These are phyloP conservation scores for Colletotrichum filicis DNA, from an alignment of 2,329 filamentous ascomycete genomes.

Conservation along the genomic window DNA sequence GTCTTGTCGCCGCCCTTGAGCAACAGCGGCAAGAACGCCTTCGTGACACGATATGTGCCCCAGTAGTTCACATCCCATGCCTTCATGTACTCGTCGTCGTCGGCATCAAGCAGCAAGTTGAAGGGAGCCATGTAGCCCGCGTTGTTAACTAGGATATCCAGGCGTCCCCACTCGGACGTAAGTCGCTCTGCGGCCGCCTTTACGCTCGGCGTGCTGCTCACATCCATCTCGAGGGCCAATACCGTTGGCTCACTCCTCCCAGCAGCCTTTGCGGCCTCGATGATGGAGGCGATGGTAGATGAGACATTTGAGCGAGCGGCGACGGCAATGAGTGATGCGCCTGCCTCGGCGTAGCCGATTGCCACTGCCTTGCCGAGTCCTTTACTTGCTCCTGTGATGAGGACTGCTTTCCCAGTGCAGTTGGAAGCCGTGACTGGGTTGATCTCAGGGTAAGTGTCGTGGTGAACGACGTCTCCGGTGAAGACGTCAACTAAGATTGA, in stretches of 20 bases:
- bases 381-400: conserved; percentile 66
- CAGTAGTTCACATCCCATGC: conserved; percentile 63
- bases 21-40: conserved; percentile 60
- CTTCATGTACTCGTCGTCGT: conserved; percentile 56
- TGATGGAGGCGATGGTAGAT: conserved; percentile 47
- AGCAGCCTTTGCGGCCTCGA: conserved; percentile 45
- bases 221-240: conserved; percentile 51
- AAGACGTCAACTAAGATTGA: conserved; percentile 36
- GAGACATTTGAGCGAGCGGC: conserved; percentile 61
- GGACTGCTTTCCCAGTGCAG: conserved; percentile 50
- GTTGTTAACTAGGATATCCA: conserved; percentile 57
- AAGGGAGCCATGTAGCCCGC: conserved; percentile 53
- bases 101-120: conserved; percentile 42
- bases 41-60: conserved; percentile 56
- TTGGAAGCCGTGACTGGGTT: conserved; percentile 48
- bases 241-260: conserved; percentile 51
- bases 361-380: conserved; percentile 66
- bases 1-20: conserved; percentile 48
- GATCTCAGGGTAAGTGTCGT: conserved; percentile 66
- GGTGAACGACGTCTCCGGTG: conserved; percentile 46
- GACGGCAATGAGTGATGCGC: conserved; percentile 62
- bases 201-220: conserved; percentile 47
- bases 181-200: conserved; percentile 41
- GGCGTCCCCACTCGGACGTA: conserved; percentile 41
- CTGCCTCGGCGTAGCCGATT: conserved; percentile 65